Percentiles rank a stretch among this genome's conserved stretches.
phyloP scores from a whole-genome alignment of 2,329 filamentous ascomycete species.

The Colletotrichum magnum region DNA sequence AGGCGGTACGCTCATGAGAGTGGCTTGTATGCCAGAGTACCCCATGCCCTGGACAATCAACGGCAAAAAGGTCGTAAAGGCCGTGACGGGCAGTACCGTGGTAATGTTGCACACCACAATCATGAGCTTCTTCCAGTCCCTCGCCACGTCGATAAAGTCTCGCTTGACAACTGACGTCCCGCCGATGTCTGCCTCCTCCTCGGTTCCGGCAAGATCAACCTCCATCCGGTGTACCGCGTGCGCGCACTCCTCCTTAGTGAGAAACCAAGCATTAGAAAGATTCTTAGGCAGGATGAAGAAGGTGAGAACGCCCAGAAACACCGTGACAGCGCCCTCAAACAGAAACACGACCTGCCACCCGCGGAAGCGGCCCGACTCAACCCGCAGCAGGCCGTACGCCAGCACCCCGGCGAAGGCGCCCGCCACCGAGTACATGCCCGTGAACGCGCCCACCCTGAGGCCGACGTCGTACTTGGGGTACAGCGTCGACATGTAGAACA shows the following conservation, averaged over 20 bases:
- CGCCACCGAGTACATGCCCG: slow-evolving; percentile 42
- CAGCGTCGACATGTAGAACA: slow-evolving; percentile 43
- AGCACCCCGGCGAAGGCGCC: slow-evolving; percentile 45
- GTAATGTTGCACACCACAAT: slow-evolving; percentile 20
- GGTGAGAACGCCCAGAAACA: slow-evolving; percentile 43
- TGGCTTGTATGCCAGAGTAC: slow-evolving; percentile 16
- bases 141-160: slow-evolving; percentile 8
- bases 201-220: slow-evolving; percentile 7
- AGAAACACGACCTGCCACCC: slow-evolving; percentile 42
- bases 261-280: slow-evolving; percentile 4
- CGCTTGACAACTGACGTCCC: slow-evolving; percentile 1
- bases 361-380: slow-evolving; percentile 17
- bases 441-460: slow-evolving; percentile 41
- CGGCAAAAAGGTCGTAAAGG: slow-evolving; percentile 19
- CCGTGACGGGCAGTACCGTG: slow-evolving; percentile 18
- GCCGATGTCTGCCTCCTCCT: slow-evolving; percentile 7
- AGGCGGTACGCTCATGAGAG: slow-evolving; percentile 13
- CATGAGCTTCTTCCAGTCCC: slow-evolving; percentile 20
- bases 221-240: slow-evolving; percentile 17
- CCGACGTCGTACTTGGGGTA: slow-evolving; percentile 43
- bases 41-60: slow-evolving; percentile 19
- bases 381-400: slow-evolving; percentile 38
- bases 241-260: not conserved
- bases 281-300: slow-evolving; percentile 44
- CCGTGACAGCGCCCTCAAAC: slow-evolving; percentile 42